Conservation (phyloP, 179 eudicot genomes). For the Gypsophila paniculata region DNA sequence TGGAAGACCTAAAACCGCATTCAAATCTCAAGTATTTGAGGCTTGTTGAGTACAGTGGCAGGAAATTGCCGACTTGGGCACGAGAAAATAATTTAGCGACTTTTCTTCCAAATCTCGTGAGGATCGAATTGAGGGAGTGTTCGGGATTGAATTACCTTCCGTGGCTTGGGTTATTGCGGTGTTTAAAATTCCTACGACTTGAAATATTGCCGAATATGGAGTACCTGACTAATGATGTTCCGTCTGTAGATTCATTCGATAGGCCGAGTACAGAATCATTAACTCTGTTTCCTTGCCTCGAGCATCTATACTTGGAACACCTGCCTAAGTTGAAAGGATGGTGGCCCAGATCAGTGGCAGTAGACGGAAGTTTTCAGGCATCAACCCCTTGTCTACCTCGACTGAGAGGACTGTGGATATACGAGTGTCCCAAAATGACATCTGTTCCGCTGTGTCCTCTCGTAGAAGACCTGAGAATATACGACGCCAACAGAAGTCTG, state of each 20-base stretch:
- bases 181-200: conserved; percentile 12
- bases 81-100: conserved; percentile 8
- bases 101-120: conserved; percentile 23
- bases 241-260: neutral
- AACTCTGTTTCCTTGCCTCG: conserved; percentile 20
- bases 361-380: neutral
- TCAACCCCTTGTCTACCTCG: neutral
- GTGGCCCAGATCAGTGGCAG: conserved; percentile 17
- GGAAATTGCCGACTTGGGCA: conserved; percentile 27
- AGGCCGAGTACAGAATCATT: no score
- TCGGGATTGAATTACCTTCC: conserved; percentile 5
- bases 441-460: conserved; percentile 15
- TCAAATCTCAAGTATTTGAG: conserved; percentile 18
- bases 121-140: conserved; percentile 8
- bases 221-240: conserved; percentile 6
- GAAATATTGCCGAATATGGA: neutral
- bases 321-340: conserved; percentile 26
- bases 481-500: neutral
- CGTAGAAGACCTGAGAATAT: neutral
- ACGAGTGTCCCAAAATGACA: conserved; percentile 9
- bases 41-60: conserved; percentile 11
- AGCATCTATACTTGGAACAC: neutral
- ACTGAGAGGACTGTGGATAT: conserved; percentile 4
- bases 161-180: conserved; percentile 11
- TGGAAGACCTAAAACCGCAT: conserved; percentile 31